Conservation (phyloP, 768 basidiomycete genomes). For the Tricholoma hemisulphureum region DNA sequence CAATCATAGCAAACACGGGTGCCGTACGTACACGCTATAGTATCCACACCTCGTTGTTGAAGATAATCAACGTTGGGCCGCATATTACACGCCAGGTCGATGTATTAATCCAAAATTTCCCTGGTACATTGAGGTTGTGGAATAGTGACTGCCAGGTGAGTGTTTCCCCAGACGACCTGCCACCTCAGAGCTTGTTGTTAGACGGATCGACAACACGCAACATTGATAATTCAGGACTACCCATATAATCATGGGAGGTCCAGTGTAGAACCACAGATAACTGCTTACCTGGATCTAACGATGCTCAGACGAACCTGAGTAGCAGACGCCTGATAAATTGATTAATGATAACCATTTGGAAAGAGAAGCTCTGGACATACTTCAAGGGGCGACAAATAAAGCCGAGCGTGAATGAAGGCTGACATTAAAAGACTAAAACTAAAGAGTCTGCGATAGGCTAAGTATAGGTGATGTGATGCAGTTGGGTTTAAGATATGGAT, state of each 20-base stretch:
- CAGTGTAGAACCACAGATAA: neutral
- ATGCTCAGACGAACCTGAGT: neutral
- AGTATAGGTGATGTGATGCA: neutral
- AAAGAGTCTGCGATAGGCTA: constrained; percentile 2
- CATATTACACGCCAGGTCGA: neutral
- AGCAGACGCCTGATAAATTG: neutral
- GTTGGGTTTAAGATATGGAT: constrained; percentile 7
- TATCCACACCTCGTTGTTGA: neutral
- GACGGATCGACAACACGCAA: neutral
- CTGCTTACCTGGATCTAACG: neutral
- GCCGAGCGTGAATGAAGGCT: neutral
- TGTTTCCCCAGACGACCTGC: neutral
- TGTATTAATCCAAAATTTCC: neutral
- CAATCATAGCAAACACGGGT: neutral
- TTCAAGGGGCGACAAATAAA: neutral
- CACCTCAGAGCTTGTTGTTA: neutral
- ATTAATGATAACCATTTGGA: neutral
- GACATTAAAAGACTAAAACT: constrained; percentile 4
- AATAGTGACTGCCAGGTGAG: neutral
- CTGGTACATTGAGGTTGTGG: neutral
- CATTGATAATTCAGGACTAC: neutral
- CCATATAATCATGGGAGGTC: neutral
- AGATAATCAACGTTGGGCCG: neutral
- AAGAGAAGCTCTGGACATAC: neutral
- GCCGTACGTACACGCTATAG: constrained; percentile 1